These are phyloP conservation scores for Pseudognaphalium luteoalbum DNA, from an alignment of 129 eudicot species.

Conservation along the genomic window DNA sequence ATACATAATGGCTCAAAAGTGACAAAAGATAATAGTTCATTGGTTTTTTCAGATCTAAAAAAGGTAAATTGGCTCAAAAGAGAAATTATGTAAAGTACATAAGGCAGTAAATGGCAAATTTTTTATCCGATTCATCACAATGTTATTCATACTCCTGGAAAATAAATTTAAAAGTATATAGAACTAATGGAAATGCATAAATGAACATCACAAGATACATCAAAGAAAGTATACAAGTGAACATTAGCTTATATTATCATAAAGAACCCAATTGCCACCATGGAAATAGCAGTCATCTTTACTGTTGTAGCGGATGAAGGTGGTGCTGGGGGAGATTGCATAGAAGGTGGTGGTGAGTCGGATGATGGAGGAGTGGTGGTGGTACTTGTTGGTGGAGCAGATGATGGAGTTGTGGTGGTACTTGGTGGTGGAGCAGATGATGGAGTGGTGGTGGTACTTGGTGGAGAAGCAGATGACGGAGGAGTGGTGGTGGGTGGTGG, in stretches of 20 bases:
- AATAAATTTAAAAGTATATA: no score
- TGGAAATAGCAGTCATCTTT: constrained; percentile 30
- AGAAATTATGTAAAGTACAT: neutral
- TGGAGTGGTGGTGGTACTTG: constrained; percentile 31
- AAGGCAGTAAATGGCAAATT: neutral
- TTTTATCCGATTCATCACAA: neutral
- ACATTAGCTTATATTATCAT: constrained; percentile 27
- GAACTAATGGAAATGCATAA: neutral
- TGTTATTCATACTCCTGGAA: neutral
- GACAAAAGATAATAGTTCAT: neutral
- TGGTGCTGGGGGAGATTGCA: no score
- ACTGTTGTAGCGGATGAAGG: constrained; percentile 46
- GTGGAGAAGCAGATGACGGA: constrained; percentile 12
- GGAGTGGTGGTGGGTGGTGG: neutral
- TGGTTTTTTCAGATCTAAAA: neutral
- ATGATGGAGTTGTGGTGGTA: constrained; percentile 4
- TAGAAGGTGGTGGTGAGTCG: constrained; percentile 23
- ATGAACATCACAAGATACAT: neutral
- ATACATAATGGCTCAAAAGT: no score
- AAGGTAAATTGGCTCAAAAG: neutral
- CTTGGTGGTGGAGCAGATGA: constrained; percentile 21
- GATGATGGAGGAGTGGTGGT: neutral
- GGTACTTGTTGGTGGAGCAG: no score
- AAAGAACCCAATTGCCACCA: constrained; percentile 38
- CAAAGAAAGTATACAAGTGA: neutral